Evolutionary conservation across 169 alveolate species (phyloP).

Genomic region (Cryptosporidium felis): DNA sequence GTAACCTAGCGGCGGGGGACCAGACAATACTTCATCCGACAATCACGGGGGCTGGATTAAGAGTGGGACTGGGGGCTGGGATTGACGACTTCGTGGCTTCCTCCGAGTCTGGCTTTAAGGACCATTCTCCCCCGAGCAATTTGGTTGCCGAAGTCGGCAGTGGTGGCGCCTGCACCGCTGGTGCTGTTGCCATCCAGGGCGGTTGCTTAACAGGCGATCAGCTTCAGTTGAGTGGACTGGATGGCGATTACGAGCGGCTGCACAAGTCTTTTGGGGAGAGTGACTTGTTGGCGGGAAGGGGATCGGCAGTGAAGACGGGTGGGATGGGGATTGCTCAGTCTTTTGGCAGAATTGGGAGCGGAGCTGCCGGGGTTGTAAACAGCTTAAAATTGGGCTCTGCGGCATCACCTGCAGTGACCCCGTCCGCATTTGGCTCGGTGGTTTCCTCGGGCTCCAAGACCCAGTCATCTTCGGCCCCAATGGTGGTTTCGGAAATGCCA

Average conservation of each 20-base stretch:
- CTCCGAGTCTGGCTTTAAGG: not conserved
- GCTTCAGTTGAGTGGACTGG: too few species aligned
- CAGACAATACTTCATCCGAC: not conserved
- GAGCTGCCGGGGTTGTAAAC: not conserved
- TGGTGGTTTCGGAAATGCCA: conserved; percentile 12
- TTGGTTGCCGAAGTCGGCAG: not conserved
- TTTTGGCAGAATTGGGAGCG: not conserved
- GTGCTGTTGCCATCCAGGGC: too few species aligned
- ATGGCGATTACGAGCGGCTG: too few species aligned
- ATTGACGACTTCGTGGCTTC: too few species aligned
- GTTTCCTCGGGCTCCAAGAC: conserved; percentile 5
- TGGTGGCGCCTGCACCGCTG: not conserved
- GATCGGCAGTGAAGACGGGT: not conserved
- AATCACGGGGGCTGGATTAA: not conserved
- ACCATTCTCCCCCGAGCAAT: too few species aligned
- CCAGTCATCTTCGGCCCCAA: conserved; percentile 22
- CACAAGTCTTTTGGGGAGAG: conserved; percentile 4
- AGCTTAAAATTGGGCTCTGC: too few species aligned
- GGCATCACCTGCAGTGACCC: not conserved
- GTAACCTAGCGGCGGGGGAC: not conserved
- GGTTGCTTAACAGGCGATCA: too few species aligned
- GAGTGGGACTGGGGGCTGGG: not conserved
- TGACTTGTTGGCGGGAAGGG: not conserved
- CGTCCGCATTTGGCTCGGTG: not conserved
- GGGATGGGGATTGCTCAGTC: not conserved